Evolutionary conservation across 2,329 filamentous ascomycete species (phyloP).

Genomic region (Zasmidium citrigriseum): DNA sequence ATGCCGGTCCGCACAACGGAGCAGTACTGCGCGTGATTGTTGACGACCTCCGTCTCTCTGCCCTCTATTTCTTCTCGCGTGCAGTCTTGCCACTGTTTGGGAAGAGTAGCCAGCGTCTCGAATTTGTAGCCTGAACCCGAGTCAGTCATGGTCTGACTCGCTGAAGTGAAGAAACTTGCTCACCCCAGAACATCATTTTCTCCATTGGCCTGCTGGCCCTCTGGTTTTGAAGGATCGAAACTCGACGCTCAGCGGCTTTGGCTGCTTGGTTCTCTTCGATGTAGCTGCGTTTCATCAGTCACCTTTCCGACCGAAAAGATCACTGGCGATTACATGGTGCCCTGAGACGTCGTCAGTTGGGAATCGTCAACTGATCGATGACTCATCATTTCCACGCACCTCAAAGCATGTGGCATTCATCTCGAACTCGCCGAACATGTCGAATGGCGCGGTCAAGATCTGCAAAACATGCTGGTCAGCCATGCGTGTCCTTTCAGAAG

Average conservation of each 20-base stretch:
- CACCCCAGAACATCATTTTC: slow-evolving; percentile 88
- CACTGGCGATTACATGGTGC: slow-evolving; percentile 45
- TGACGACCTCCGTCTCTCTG: slow-evolving; percentile 71
- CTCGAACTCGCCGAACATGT: slow-evolving; percentile 83
- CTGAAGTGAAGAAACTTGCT: not conserved
- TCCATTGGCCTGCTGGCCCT: slow-evolving; percentile 61
- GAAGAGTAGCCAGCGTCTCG: slow-evolving; percentile 78
- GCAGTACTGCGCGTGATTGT: slow-evolving; percentile 93
- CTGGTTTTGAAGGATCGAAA: slow-evolving; percentile 26
- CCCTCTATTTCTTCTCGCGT: slow-evolving; percentile 76
- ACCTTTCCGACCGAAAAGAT: slow-evolving; percentile 53
- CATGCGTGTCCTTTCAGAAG: not conserved
- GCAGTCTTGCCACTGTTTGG: slow-evolving; percentile 71
- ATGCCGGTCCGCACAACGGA: slow-evolving; percentile 89
- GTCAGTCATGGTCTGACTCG: too few relatives aligned
- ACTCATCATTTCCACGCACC: slow-evolving; percentile 54
- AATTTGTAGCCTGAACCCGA: slow-evolving; percentile 81
- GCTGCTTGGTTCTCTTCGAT: slow-evolving; percentile 86
- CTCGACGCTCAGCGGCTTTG: slow-evolving; percentile 61
- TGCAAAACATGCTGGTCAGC: slow-evolving; percentile 39
- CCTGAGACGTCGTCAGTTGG: slow-evolving; percentile 16
- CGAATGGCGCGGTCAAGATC: slow-evolving; percentile 85
- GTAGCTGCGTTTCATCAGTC: slow-evolving; percentile 53
- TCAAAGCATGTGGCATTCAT: slow-evolving; percentile 95
- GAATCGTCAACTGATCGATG: not conserved